Base-by-base conservation (phyloP, 345 rosid species). In the Rubroshorea leprosula region DNA sequence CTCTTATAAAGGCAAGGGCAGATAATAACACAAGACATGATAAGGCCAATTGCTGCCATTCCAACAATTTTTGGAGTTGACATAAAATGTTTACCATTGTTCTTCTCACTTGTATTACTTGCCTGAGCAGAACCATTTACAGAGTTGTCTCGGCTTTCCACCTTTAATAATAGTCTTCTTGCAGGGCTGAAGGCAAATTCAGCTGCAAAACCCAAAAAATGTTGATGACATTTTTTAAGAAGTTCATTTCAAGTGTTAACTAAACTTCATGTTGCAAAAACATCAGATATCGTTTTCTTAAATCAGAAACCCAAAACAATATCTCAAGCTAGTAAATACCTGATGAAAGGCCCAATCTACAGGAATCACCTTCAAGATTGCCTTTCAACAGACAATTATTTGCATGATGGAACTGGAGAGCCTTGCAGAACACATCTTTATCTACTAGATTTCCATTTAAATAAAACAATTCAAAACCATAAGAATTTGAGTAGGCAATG, bases 1-100 rank as follows among this genome's bases (percentile, higher is more conserved):
- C 70, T 87, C 61, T 69, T 68, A 48, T 75, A 74, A 57, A 85
- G 51, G 71, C 95, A 78, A 19, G 86, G 90, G 53, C 85, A 87
- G 43, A 83, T 68, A 19, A 79, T 14, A 54, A 51, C 73, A 58
- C 96, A 85, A 51, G 80, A 80, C 23, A 84, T 23, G 23, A 87
- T 55, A 63, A 78, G 21, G 68, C 84, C 99, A 55, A 82, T 68
- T 39, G 74, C 88, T 7, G 51, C 78, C 21, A 81, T n/a, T 39
- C 77, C 81, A 52, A 72, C 71, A 39, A 62, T 72, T 68, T 67
- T 60, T 21, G 61, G 15, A 57, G 65, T 66, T 20, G 60, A 49
- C 27, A 45, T 16, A 48, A 68, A 44, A 27, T 51, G 16, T 14
- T 11, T 20, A 43, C 45, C 66, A 18, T 54, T 45, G 29, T 60